phyloP scores from a whole-genome alignment of 2,329 filamentous ascomycete genomes.

The Aspergillus versicolor region DNA sequence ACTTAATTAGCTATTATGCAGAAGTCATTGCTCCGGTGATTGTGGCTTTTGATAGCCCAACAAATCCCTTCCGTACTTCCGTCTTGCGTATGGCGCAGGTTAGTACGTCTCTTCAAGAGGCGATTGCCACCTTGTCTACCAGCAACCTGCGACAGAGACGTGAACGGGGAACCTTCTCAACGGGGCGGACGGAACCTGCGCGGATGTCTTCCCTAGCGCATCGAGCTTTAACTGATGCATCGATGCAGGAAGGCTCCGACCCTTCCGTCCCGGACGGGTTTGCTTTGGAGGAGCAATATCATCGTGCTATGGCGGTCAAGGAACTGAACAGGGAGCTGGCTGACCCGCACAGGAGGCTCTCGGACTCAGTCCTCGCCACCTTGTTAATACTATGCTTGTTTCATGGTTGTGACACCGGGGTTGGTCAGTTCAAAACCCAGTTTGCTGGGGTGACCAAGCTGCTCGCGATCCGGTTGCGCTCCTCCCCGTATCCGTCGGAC shows the following conservation, averaged over 20 bases:
- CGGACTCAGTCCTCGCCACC: slow-evolving; percentile 85
- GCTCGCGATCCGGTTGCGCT: slow-evolving; percentile 69
- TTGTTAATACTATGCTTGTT: slow-evolving; percentile 87
- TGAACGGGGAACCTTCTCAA: slow-evolving; percentile 54
- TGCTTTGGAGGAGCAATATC: slow-evolving; percentile 73
- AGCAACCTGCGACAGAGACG: slow-evolving; percentile 86
- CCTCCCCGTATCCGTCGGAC: slow-evolving; percentile 63
- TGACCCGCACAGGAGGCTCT: slow-evolving; percentile 69
- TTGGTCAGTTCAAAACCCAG: slow-evolving; percentile 90
- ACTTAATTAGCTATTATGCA: slow-evolving; percentile 90
- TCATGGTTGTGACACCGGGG: slow-evolving; percentile 88
- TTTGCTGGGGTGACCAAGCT: slow-evolving; percentile 92
- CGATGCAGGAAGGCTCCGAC: slow-evolving; percentile 38
- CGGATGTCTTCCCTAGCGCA: slow-evolving; percentile 50
- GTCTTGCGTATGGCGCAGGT: slow-evolving; percentile 74
- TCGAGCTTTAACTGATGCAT: slow-evolving; percentile 40
- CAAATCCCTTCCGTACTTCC: slow-evolving; percentile 82
- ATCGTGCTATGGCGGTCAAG: slow-evolving; percentile 80
- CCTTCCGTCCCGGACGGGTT: slow-evolving; percentile 57
- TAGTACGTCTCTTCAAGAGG: slow-evolving; percentile 84
- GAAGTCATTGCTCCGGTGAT: slow-evolving; percentile 89
- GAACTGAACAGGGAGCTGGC: slow-evolving; percentile 82
- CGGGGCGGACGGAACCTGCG: slow-evolving; percentile 52
- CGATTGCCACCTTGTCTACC: slow-evolving; percentile 82
- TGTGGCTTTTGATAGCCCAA: slow-evolving; percentile 82